A percentile compares a stretch with the other conserved stretches of the same genome.
phyloP scores from a whole-genome alignment of 306 rosid genomes.

The Acacia melanoxylon region DNA sequence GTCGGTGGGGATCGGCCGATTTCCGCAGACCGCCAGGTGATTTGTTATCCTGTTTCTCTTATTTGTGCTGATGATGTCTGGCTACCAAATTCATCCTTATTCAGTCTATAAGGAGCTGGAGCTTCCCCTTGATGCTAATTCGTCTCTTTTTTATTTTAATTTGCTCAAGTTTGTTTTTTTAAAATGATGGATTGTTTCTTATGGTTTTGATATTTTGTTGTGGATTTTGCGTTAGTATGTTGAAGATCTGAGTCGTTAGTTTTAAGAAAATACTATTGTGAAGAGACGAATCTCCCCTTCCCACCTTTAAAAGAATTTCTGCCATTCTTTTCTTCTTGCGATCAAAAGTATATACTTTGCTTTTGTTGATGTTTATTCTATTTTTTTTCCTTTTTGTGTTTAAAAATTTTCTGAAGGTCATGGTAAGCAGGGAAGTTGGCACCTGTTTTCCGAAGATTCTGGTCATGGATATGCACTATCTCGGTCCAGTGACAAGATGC shows the following conservation, averaged over 20 bases:
- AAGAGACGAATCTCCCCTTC: not conserved
- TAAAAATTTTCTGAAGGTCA: constrained; percentile 75
- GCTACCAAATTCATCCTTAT: not conserved
- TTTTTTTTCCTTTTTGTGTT: constrained; percentile 32
- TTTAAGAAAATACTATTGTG: not conserved
- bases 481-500: constrained; percentile 72
- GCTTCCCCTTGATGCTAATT: not conserved
- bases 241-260: constrained; percentile 40
- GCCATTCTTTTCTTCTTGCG: not conserved
- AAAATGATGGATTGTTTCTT: not conserved
- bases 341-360: constrained; percentile 38
- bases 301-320: not conserved
- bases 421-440: constrained; percentile 97
- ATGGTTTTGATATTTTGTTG: not conserved
- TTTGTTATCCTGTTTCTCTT: constrained; percentile 7
- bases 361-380: constrained; percentile 48
- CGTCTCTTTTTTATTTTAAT: not conserved
- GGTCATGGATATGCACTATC: constrained; percentile 74
- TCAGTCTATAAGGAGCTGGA: not conserved
- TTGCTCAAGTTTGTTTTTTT: not conserved
- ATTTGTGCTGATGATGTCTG: not conserved
- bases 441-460: constrained; percentile 74
- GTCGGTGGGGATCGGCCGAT: constrained; percentile 81
- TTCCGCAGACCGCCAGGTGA: constrained; percentile 82
- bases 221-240: constrained; percentile 19